A percentile compares a stretch with the other conserved stretches of the same genome.
Conservation (phyloP, 2,329 filamentous ascomycete species). For the Elsinoe fawcettii region DNA sequence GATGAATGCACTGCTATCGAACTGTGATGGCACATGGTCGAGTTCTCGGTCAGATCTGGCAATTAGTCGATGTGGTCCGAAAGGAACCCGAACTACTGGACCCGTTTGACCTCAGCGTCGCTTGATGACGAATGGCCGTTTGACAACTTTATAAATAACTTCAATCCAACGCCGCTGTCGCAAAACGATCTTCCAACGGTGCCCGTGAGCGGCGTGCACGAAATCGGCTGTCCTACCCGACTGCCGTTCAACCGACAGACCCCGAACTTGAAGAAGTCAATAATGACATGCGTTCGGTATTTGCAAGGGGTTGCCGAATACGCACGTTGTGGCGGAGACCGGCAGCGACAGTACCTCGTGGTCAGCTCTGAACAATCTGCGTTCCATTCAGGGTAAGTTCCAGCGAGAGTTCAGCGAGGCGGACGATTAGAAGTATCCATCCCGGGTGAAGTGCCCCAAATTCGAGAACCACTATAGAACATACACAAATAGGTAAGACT, state of each 20-base stretch:
- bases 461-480: not conserved
- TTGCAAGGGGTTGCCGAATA: too few relatives aligned
- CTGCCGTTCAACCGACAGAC: too few relatives aligned
- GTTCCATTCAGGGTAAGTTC: not conserved
- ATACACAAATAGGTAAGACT: not conserved
- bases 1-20: too few relatives aligned
- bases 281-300: too few relatives aligned
- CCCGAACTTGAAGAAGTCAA: too few relatives aligned
- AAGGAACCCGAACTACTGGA: not conserved
- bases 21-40: too few relatives aligned
- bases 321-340: too few relatives aligned
- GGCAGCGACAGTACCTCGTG: not conserved
- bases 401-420: not conserved
- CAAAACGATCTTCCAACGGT: not conserved
- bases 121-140: not conserved
- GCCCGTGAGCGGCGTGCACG: not conserved
- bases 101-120: not conserved
- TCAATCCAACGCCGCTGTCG: not conserved
- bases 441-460: not conserved
- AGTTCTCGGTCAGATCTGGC: not conserved
- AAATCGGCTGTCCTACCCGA: not conserved
- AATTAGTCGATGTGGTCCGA: not conserved
- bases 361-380: not conserved
- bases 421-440: not conserved
- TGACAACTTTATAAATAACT: not conserved